Evolutionary conservation across 169 alveolate species (phyloP).

Genomic region (Cryptosporidium ryanae): DNA sequence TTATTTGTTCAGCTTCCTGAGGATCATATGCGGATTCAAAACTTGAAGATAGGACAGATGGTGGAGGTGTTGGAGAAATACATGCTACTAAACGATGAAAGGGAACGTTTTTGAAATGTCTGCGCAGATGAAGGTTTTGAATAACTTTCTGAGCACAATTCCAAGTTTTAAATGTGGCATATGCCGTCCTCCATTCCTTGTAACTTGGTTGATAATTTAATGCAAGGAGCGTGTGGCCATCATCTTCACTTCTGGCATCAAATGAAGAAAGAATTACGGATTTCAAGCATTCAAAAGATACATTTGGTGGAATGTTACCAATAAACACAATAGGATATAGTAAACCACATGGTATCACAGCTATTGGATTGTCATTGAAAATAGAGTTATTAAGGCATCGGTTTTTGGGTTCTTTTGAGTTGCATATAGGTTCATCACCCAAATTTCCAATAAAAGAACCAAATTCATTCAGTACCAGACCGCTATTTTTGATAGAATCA

Average conservation of each 20-base stretch:
- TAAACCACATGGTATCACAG: slow-evolving; percentile 69
- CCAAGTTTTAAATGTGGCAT: slow-evolving; percentile 78
- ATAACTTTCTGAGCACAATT: slow-evolving; percentile 80
- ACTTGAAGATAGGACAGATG: slow-evolving; percentile 72
- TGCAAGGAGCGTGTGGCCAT: slow-evolving; percentile 54
- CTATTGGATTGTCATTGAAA: slow-evolving; percentile 62
- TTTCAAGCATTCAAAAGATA: slow-evolving; percentile 79
- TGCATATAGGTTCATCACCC: slow-evolving; percentile 21
- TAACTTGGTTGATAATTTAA: slow-evolving; percentile 79
- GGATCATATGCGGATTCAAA: slow-evolving; percentile 74
- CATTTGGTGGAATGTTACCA: slow-evolving; percentile 84
- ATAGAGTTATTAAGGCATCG: slow-evolving; percentile 25
- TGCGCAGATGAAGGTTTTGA: slow-evolving; percentile 76
- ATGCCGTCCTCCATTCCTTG: slow-evolving; percentile 81
- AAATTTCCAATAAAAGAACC: slow-evolving; percentile 67
- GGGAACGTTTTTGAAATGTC: slow-evolving; percentile 80
- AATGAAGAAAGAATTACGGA: slow-evolving; percentile 66
- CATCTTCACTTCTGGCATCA: slow-evolving; percentile 46
- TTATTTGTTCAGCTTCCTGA: slow-evolving; percentile 64
- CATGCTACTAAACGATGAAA: slow-evolving; percentile 79
- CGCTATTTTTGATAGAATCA: slow-evolving; percentile 22
- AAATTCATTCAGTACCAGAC: slow-evolving; percentile 18
- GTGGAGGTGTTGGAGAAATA: slow-evolving; percentile 79
- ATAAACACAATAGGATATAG: slow-evolving; percentile 78
- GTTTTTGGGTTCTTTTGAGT: slow-evolving; percentile 4